phyloP scores from a whole-genome alignment of 305 asterid genomes.

The Fraxinus nigra region DNA sequence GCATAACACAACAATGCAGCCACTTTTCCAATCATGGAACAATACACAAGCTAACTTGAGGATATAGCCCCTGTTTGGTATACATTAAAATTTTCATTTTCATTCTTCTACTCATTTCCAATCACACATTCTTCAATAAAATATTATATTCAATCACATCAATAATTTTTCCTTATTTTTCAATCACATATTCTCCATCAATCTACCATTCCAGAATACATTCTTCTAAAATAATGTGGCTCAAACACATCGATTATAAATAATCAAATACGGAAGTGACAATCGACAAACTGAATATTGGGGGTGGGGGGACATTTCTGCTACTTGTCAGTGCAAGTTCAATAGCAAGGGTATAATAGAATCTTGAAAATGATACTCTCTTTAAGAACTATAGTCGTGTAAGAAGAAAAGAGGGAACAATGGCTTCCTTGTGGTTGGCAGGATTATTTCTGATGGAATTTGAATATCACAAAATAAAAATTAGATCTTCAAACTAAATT shows the following conservation, averaged over 20 bases:
- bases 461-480: neutral
- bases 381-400: neutral
- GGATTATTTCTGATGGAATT: too few relatives aligned
- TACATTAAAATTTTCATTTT: too few relatives aligned
- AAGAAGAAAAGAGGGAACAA: neutral
- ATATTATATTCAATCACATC: too few relatives aligned
- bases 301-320: neutral
- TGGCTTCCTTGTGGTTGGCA: neutral
- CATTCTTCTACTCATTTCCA: too few relatives aligned
- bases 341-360: neutral
- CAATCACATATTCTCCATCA: too few relatives aligned
- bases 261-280: neutral
- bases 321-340: too few relatives aligned
- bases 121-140: too few relatives aligned
- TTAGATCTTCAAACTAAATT: neutral
- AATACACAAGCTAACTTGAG: neutral
- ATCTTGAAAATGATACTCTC: neutral
- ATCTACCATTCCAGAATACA: too few relatives aligned
- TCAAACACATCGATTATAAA: too few relatives aligned
- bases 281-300: neutral
- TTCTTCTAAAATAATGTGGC: too few relatives aligned
- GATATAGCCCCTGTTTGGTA: too few relatives aligned
- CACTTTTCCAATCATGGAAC: neutral
- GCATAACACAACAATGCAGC: neutral
- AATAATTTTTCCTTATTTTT: too few relatives aligned